Evolutionary conservation across 768 basidiomycete species (phyloP).

Genomic region (Phylloporus sp.): DNA sequence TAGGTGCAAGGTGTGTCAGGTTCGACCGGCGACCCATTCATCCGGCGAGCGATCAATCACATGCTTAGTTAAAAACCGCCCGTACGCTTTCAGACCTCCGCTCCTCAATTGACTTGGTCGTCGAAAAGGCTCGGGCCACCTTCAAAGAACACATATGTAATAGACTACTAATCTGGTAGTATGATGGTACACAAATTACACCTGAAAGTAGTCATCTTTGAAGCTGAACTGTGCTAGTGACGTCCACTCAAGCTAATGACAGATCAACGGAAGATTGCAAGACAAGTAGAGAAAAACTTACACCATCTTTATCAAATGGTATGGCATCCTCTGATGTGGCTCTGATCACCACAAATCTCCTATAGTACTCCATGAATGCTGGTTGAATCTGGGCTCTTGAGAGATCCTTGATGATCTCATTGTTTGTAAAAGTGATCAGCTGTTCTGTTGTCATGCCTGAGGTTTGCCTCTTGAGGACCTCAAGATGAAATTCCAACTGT

Average conservation of each 20-base stretch:
- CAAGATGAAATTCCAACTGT: constrained; percentile 40
- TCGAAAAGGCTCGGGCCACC: not conserved
- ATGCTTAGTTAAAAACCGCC: constrained; percentile 7
- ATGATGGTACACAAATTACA: not conserved
- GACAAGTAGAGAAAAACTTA: constrained; percentile 28
- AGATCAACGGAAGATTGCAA: not conserved
- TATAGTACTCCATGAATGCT: constrained; percentile 53
- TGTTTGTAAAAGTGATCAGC: constrained; percentile 38
- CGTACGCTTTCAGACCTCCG: not conserved
- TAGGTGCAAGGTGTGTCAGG: not conserved
- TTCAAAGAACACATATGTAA: not conserved
- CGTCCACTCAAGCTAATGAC: constrained; percentile 55
- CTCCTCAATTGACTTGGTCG: not conserved
- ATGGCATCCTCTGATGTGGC: constrained; percentile 31
- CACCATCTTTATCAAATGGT: constrained; percentile 39
- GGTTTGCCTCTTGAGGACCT: constrained; percentile 18
- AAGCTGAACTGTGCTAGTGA: constrained; percentile 48
- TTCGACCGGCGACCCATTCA: not conserved
- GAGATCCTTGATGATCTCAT: constrained; percentile 48
- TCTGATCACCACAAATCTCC: constrained; percentile 62
- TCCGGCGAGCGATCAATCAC: constrained; percentile 19
- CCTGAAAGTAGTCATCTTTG: constrained; percentile 50
- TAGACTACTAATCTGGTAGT: not conserved
- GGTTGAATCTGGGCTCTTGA: constrained; percentile 57
- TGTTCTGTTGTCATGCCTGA: constrained; percentile 32